Percentiles rank a stretch among this genome's conserved stretches.
phyloP scores from a whole-genome alignment of 441 rosid species.

The Erysimum cheiri region DNA sequence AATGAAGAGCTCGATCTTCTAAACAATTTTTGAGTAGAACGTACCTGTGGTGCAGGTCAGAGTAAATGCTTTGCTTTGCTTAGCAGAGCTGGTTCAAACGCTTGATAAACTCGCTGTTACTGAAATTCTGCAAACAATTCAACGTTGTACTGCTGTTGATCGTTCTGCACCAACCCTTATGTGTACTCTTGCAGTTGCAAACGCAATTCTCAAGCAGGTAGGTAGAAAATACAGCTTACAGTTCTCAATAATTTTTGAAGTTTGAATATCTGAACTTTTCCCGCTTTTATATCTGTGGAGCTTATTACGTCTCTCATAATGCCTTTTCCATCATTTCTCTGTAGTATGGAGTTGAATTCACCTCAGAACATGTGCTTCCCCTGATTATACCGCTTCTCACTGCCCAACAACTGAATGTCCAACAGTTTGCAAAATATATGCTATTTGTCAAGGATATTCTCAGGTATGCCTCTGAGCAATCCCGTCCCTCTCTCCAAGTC shows the following conservation, averaged over 20 bases:
- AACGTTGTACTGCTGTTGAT: slow-evolving; percentile 94
- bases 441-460: slow-evolving; percentile 84
- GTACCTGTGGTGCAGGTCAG: slow-evolving; percentile 68
- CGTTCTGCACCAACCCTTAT: slow-evolving; percentile 94
- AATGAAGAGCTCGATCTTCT: slow-evolving; percentile 11
- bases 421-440: slow-evolving; percentile 94
- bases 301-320: slow-evolving; percentile 28
- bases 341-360: slow-evolving; percentile 90
- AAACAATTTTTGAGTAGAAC: slow-evolving; percentile 21
- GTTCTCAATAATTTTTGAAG: neutral
- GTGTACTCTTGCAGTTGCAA: slow-evolving; percentile 93
- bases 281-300: neutral
- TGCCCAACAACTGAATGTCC: slow-evolving; percentile 85
- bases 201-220: slow-evolving; percentile 94
- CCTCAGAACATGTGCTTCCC: slow-evolving; percentile 83
- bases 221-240: neutral
- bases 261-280: slow-evolving; percentile 25
- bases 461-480: slow-evolving; percentile 52
- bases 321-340: slow-evolving; percentile 30
- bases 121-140: slow-evolving; percentile 85
- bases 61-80: slow-evolving; percentile 90
- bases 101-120: slow-evolving; percentile 81
- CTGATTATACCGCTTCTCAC: slow-evolving; percentile 80
- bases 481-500: slow-evolving; percentile 2
- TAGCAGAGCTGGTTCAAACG: slow-evolving; percentile 72